Base-by-base conservation (phyloP, 345 rosid species). In the Hibiscus syriacus region DNA sequence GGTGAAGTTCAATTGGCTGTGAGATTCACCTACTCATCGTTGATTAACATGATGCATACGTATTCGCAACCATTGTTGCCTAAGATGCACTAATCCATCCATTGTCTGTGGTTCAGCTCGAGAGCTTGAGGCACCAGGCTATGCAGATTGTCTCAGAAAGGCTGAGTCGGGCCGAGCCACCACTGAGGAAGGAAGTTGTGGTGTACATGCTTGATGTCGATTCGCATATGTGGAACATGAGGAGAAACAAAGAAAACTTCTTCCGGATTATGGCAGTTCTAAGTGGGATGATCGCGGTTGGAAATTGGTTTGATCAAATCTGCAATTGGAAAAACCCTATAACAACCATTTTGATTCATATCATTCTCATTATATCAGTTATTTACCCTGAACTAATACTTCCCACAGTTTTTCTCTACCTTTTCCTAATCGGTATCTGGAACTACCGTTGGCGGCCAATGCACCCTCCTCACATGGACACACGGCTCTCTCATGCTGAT, bases 191-290 rank as follows among this genome's bases (percentile, higher is more conserved):
- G 79, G 99, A 94, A 75, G 79, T 89, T 16, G 98, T 94, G 8
- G 99, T 91, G 78, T 94, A 89, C 73, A 94, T 94, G 97, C 92
- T 89, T 3, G 99, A 94, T 76, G 97, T 94, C 32, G 99, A 87
- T 73, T 94, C 97, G 0, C 99, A 94, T 70, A 91, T 94, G 98
- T 94, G 99, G 98, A 94, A 89, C 77, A 94, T 92, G 99, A 86
- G 99, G 79, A 87, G 98, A 78, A 94, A 98, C 79, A 94, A 94
- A 76, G 98, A 98, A 4, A 94, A 94, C 73, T 88, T 88, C 69
- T 86, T 88, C 67, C 66, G 91, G 56, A 86, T 88, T 60, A 83
- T 86, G 95, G 82, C 81, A 2, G 93, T 94, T 57, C 74, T 89
- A 48, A 72, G 90, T 46, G 90, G 98, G 30, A 36, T 94, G 70